Evolutionary conservation across 2,329 filamentous ascomycete genomes (phyloP).

Genomic region (Curvularia verruculosa): DNA sequence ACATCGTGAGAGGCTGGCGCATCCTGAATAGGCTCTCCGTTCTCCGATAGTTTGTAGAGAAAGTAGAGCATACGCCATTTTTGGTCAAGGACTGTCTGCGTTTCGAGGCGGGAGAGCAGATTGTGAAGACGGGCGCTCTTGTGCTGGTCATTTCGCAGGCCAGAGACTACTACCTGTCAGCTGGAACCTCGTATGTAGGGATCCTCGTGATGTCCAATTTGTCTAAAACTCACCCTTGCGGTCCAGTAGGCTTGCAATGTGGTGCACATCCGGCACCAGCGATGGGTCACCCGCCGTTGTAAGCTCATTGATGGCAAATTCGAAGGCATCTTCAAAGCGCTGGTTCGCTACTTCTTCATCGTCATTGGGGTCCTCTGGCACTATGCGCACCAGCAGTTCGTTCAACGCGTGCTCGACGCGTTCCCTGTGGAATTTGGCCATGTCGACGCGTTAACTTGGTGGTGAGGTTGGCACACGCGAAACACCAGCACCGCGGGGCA

Average conservation of each 20-base stretch:
- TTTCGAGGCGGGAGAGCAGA: slow-evolving; percentile 84
- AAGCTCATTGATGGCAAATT: slow-evolving; percentile 57
- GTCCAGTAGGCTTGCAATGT: slow-evolving; percentile 92
- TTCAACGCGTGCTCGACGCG: slow-evolving; percentile 81
- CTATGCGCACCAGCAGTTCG: slow-evolving; percentile 75
- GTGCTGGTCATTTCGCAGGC: slow-evolving; percentile 73
- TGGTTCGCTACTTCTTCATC: slow-evolving; percentile 71
- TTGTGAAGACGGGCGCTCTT: slow-evolving; percentile 83
- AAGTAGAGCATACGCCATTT: slow-evolving; percentile 98
- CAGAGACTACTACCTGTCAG: slow-evolving; percentile 62
- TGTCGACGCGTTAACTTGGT: slow-evolving; percentile 35
- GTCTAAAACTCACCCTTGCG: slow-evolving; percentile 61
- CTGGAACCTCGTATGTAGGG: neutral
- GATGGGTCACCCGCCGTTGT: slow-evolving; percentile 56
- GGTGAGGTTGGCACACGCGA: slow-evolving; percentile 14
- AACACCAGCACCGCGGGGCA: slow-evolving; percentile 13
- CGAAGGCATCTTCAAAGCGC: slow-evolving; percentile 68
- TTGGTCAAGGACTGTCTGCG: slow-evolving; percentile 89
- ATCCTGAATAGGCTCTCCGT: slow-evolving; percentile 14
- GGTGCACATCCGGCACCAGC: slow-evolving; percentile 77
- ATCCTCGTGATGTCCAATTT: neutral
- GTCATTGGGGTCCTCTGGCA: slow-evolving; percentile 70
- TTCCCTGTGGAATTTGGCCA: slow-evolving; percentile 50
- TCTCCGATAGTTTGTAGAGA: slow-evolving; percentile 80
- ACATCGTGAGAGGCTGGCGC: slow-evolving; percentile 22